Evolutionary conservation across 495 filamentous ascomycete species (phyloP).

Genomic region (Podospora comata): DNA sequence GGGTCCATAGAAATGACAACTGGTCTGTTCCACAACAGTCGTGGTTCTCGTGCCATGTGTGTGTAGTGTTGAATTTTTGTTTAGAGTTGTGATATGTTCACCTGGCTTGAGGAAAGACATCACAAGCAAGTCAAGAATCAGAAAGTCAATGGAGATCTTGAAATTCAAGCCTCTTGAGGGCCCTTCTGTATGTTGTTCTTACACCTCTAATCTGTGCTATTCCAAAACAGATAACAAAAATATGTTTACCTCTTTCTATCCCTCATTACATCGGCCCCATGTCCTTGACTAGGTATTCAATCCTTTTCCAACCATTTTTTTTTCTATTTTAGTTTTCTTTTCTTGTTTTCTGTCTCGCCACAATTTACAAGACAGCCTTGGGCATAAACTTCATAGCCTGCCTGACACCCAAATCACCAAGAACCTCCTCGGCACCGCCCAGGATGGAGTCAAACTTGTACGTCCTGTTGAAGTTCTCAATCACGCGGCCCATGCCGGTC

Average conservation of each 20-base stretch:
- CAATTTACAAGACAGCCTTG: conserved; percentile 68
- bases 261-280: background rate
- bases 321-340: background rate
- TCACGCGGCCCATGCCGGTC: conserved; percentile 73
- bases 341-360: background rate
- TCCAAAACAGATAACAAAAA: background rate
- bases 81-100: too few relatives aligned
- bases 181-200: too few relatives aligned
- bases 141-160: too few relatives aligned
- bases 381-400: conserved; percentile 82
- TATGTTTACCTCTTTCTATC: background rate
- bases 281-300: background rate
- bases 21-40: conserved; percentile 17
- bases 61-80: too few relatives aligned
- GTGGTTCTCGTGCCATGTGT: background rate
- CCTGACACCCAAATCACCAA: conserved; percentile 76
- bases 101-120: too few relatives aligned
- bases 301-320: background rate
- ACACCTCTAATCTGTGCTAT: too few relatives aligned
- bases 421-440: conserved; percentile 79
- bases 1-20: conserved; percentile 26
- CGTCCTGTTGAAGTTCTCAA: conserved; percentile 78
- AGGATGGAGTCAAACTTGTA: conserved; percentile 91
- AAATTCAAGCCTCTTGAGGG: too few relatives aligned
- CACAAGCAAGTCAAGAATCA: too few relatives aligned